Conservation (phyloP, 257 asterid genomes). For the Salvia splendens region DNA sequence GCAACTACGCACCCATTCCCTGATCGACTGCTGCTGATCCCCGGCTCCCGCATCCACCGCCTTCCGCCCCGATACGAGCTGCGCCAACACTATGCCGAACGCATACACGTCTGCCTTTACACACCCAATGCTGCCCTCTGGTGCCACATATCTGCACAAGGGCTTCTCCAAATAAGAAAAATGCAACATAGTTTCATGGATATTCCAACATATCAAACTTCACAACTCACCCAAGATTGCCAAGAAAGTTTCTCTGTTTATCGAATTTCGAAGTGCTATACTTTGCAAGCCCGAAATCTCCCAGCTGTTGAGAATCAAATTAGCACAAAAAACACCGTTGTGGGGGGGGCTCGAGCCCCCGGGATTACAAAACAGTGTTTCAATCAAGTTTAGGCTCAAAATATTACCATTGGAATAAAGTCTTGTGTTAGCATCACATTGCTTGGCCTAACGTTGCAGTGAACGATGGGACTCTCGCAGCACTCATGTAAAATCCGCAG, state of each 20-base stretch:
- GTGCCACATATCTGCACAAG: slow-evolving; percentile 65
- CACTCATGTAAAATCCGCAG: slow-evolving; percentile 71
- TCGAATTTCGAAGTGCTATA: slow-evolving; percentile 43
- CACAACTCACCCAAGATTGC: slow-evolving; percentile 54
- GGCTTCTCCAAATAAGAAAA: no score
- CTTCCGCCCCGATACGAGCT: slow-evolving; percentile 66
- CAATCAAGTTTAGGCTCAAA: not conserved
- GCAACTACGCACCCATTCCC: slow-evolving; percentile 56
- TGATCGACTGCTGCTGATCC: slow-evolving; percentile 46
- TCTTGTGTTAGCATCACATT: slow-evolving; percentile 64
- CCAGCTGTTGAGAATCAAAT: slow-evolving; percentile 47
- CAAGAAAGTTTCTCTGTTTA: slow-evolving; percentile 40
- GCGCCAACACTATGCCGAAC: slow-evolving; percentile 64
- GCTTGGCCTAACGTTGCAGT: slow-evolving; percentile 67
- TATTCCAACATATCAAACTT: not conserved
- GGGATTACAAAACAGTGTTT: not conserved
- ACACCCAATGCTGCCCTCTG: slow-evolving; percentile 57
- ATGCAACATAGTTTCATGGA: not conserved
- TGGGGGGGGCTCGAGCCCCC: no score
- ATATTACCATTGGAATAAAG: slow-evolving; percentile 68
- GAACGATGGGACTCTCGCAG: slow-evolving; percentile 62
- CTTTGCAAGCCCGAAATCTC: slow-evolving; percentile 70
- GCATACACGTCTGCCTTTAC: slow-evolving; percentile 64
- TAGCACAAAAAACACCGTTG: not conserved
- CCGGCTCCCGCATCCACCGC: slow-evolving; percentile 44